Evolutionary conservation across 75 land plant genomes (phyloP).

Genomic region (Cupressus sempervirens): DNA sequence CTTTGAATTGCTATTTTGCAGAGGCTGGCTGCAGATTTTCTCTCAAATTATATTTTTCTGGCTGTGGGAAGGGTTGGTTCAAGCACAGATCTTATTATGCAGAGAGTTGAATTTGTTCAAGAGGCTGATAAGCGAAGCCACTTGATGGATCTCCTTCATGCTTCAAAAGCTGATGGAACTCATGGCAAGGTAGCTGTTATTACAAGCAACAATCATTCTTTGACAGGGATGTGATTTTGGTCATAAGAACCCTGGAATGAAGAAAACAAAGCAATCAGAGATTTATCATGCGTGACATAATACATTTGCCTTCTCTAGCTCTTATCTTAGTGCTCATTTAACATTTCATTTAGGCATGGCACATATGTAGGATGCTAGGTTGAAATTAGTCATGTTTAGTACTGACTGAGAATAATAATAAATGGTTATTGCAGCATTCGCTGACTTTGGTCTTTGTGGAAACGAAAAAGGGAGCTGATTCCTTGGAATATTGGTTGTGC

Average conservation of each 20-base stretch:
- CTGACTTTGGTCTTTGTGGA: slow-evolving; percentile 55
- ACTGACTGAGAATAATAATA: slow-evolving; percentile 3
- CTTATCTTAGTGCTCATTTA: neutral
- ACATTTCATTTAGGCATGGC: neutral
- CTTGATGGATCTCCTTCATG: slow-evolving; percentile 63
- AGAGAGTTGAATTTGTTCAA: slow-evolving; percentile 62
- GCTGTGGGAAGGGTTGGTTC: slow-evolving; percentile 84
- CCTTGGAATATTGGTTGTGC: slow-evolving; percentile 53
- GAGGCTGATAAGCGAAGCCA: slow-evolving; percentile 64
- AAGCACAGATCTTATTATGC: slow-evolving; percentile 65
- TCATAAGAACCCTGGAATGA: neutral
- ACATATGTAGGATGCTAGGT: neutral
- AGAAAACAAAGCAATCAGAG: neutral
- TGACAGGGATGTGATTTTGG: neutral
- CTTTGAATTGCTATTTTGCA: slow-evolving; percentile 24
- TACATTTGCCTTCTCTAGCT: neutral
- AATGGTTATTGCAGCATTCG: slow-evolving; percentile 25
- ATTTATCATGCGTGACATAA: neutral
- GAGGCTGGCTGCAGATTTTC: slow-evolving; percentile 74
- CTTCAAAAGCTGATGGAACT: slow-evolving; percentile 37
- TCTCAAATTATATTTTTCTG: slow-evolving; percentile 62
- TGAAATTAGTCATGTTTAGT: neutral
- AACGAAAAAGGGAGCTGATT: slow-evolving; percentile 54
- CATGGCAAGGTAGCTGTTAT: slow-evolving; percentile 34
- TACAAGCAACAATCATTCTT: neutral